Evolutionary conservation across 108 stramenopile species (phyloP).

Genomic region (Epithemia pelagica): DNA sequence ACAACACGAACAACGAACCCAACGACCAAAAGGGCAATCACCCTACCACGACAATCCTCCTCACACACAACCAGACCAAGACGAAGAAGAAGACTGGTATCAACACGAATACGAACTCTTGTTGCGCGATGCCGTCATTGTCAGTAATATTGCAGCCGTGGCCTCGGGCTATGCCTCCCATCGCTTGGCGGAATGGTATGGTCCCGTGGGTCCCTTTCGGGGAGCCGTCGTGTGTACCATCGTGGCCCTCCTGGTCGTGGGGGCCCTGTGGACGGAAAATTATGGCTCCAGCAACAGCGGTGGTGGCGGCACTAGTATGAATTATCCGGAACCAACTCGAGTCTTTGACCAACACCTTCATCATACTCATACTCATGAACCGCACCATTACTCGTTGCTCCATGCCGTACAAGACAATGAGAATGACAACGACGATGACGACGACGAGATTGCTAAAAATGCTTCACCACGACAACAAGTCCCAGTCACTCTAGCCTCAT

Average conservation of each 20-base stretch:
- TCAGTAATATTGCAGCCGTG: slow-evolving; percentile 80
- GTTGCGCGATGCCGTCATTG: slow-evolving; percentile 57
- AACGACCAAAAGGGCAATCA: not conserved
- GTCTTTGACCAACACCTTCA: not conserved
- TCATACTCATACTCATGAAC: not conserved
- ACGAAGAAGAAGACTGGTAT: not conserved
- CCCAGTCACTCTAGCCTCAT: not conserved
- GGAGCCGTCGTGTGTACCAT: slow-evolving; percentile 68
- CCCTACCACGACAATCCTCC: not conserved
- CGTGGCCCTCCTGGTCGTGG: slow-evolving; percentile 48
- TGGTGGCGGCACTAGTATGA: not conserved
- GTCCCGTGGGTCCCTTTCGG: slow-evolving; percentile 80
- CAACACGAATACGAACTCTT: slow-evolving; percentile 59
- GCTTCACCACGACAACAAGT: not conserved
- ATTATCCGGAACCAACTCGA: not conserved
- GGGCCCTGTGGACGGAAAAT: slow-evolving; percentile 74
- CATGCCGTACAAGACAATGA: not conserved
- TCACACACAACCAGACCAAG: not conserved
- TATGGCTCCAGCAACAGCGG: slow-evolving; percentile 52
- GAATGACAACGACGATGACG: not conserved
- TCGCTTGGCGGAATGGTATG: slow-evolving; percentile 41
- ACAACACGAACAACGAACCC: not conserved
- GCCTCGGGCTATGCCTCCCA: slow-evolving; percentile 65
- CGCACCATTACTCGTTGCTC: not conserved
- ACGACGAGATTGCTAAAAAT: too few species aligned